Conservation (phyloP, 2,329 filamentous ascomycete species). For the Phyllosticta citriasiana region DNA sequence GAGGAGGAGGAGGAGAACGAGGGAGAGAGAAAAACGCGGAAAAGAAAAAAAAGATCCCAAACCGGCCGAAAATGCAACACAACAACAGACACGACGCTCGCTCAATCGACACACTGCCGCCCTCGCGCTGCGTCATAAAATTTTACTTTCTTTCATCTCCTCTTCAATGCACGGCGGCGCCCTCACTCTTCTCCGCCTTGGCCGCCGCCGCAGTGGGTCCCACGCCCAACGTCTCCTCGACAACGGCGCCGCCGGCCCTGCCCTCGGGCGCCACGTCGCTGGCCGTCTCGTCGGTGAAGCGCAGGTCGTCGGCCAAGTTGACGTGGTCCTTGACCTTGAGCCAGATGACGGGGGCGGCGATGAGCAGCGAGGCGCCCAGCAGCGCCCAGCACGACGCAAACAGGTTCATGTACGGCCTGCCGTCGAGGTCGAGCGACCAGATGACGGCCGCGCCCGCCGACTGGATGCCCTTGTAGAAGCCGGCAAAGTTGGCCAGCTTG, state of each 20-base stretch:
- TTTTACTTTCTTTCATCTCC: background rate
- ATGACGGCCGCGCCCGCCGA: conserved; percentile 74
- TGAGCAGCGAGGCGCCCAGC: conserved; percentile 59
- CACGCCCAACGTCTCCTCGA: background rate
- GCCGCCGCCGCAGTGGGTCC: too few species aligned
- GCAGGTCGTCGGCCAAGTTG: conserved; percentile 69
- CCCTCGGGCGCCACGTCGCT: conserved; percentile 49
- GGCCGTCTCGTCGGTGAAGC: conserved; percentile 73
- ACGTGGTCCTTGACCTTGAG: conserved; percentile 73
- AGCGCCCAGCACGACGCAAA: conserved; percentile 71
- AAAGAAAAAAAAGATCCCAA: background rate
- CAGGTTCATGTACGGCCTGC: conserved; percentile 56
- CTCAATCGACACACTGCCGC: too few species aligned
- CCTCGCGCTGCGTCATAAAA: background rate
- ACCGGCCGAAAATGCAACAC: background rate
- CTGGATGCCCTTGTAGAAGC: conserved; percentile 84
- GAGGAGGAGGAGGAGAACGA: background rate
- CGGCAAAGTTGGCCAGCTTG: conserved; percentile 83
- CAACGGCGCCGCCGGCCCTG: conserved; percentile 2
- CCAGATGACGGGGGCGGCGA: conserved; percentile 71
- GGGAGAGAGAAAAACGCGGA: too few species aligned
- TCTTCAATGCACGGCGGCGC: background rate
- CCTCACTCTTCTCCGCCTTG: background rate
- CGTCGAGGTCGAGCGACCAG: conserved; percentile 55
- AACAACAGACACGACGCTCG: background rate